Conservation (phyloP, 257 asterid species). For the Parsonsia alboflavescens region DNA sequence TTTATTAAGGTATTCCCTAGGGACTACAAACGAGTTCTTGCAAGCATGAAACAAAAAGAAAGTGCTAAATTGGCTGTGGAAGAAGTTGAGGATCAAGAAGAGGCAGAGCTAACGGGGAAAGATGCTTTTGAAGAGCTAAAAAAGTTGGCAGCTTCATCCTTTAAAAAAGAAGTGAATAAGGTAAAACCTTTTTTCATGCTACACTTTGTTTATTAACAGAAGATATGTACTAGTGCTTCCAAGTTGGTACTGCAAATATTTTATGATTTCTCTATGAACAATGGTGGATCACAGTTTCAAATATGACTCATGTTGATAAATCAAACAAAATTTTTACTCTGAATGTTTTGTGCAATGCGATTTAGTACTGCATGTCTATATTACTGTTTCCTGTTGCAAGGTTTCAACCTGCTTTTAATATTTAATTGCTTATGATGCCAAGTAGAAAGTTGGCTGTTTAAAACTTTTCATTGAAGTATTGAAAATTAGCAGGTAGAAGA, state of each 20-base stretch:
- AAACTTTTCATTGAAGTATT: neutral
- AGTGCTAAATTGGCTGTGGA: conserved; percentile 40
- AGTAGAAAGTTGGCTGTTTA: neutral
- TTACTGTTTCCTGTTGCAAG: too few relatives aligned
- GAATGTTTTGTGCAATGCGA: neutral
- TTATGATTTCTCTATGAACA: neutral
- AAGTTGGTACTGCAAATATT: neutral
- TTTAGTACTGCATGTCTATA: neutral
- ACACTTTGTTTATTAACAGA: neutral
- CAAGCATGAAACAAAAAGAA: conserved; percentile 53
- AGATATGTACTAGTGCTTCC: neutral
- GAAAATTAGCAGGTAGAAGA: conserved; percentile 49
- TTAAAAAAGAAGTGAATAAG: conserved; percentile 33
- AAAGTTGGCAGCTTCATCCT: conserved; percentile 58
- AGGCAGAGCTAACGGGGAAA: conserved; percentile 51
- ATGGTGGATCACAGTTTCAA: neutral
- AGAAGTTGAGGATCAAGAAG: conserved; percentile 66
- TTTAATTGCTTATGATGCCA: neutral
- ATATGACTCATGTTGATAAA: neutral
- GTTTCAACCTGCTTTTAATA: neutral
- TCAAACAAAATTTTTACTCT: neutral
- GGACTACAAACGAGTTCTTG: conserved; percentile 78
- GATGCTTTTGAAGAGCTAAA: conserved; percentile 98
- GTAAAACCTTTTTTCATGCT: conserved; percentile 26
- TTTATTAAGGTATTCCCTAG: conserved; percentile 93